Conservation (phyloP, 495 filamentous ascomycete genomes). For the Aspergillus nanangensis region DNA sequence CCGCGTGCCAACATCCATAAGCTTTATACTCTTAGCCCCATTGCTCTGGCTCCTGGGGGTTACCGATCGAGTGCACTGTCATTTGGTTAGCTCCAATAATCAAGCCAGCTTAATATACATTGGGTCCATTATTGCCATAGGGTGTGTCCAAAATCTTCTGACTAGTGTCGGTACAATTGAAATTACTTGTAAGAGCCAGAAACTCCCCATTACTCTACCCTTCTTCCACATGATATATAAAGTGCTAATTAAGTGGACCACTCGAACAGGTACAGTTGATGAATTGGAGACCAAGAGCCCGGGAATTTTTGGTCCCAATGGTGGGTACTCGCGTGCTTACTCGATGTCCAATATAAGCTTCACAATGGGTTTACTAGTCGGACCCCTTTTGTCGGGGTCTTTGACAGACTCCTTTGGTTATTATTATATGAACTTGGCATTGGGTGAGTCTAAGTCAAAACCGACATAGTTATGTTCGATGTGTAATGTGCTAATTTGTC, state of each 20-base stretch:
- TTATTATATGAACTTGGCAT: constrained; percentile 24
- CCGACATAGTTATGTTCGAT: not conserved
- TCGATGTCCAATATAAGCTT: constrained; percentile 32
- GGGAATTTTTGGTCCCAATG: constrained; percentile 29
- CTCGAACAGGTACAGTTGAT: constrained; percentile 22
- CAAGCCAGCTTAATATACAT: constrained; percentile 19
- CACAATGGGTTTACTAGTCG: constrained; percentile 27
- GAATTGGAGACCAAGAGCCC: constrained; percentile 18
- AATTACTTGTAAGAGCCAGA: constrained; percentile 22
- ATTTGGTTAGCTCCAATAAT: constrained; percentile 10
- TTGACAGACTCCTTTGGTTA: constrained; percentile 31
- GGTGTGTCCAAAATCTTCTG: constrained; percentile 17
- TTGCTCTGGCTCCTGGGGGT: constrained; percentile 20
- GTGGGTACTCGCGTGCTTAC: constrained; percentile 34
- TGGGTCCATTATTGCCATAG: constrained; percentile 11
- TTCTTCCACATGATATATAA: not conserved
- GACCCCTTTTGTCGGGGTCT: constrained; percentile 30
- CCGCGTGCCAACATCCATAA: constrained; percentile 17
- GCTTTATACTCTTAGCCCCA: constrained; percentile 14
- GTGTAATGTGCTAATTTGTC: not conserved
- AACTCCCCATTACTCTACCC: not conserved
- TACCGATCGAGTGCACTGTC: constrained; percentile 14
- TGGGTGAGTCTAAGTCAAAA: constrained; percentile 19
- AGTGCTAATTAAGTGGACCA: not conserved
- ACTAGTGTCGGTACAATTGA: constrained; percentile 27